Conservation (phyloP, 2,329 filamentous ascomycete genomes). For the Clonostachys rosea region DNA sequence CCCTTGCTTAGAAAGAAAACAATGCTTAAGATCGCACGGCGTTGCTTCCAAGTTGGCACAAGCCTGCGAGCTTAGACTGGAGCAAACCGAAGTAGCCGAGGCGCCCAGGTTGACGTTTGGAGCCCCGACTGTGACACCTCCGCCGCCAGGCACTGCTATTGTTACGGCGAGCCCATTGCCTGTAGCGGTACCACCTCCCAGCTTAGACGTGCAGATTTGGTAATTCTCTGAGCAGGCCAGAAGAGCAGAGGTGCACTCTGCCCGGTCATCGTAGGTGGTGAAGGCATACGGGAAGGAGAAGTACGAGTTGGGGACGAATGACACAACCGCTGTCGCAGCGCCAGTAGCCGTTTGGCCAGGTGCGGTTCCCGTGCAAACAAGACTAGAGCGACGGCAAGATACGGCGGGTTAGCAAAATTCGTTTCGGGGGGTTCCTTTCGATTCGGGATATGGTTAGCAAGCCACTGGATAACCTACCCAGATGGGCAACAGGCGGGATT, state of each 20-base stretch:
- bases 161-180: slow-evolving; percentile 45
- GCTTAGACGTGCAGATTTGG: slow-evolving; percentile 43
- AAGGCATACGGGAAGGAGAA: slow-evolving; percentile 56
- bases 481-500: slow-evolving; percentile 49
- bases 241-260: slow-evolving; percentile 46
- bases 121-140: slow-evolving; percentile 45
- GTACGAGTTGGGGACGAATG: slow-evolving; percentile 52
- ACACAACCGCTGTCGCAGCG: slow-evolving; percentile 29
- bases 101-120: slow-evolving; percentile 29
- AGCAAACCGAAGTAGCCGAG: slow-evolving; percentile 49
- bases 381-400: slow-evolving; percentile 22
- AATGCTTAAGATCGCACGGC: slow-evolving; percentile 22
- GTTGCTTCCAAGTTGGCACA: slow-evolving; percentile 38
- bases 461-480: slow-evolving; percentile 27
- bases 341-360: slow-evolving; percentile 23
- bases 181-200: slow-evolving; percentile 24
- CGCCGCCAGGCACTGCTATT: slow-evolving; percentile 47
- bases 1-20: too few species aligned
- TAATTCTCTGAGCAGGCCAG: slow-evolving; percentile 49
- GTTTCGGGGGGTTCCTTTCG: slow-evolving; percentile 1
- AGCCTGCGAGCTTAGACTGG: slow-evolving; percentile 46
- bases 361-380: slow-evolving; percentile 52
- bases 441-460: too few species aligned
- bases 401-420: neutral
- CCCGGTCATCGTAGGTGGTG: slow-evolving; percentile 44